A percentile compares a stretch with the other conserved stretches of the same genome.
These are phyloP conservation scores for Cinnamomum chago DNA, from an alignment of 164 flowering plant species.

Conservation along the genomic window DNA sequence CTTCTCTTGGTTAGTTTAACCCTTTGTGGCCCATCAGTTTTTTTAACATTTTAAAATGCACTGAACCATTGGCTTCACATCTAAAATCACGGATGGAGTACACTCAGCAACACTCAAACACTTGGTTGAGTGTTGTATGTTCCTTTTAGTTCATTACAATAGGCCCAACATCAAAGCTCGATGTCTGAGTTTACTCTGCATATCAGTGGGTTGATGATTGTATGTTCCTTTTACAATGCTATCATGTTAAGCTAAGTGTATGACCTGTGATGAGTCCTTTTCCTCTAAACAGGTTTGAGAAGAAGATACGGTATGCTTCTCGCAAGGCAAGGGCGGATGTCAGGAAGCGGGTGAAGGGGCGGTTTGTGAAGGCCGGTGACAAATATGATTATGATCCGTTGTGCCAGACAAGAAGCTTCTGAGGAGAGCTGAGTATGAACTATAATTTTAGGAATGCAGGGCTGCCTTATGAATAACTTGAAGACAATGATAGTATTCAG, in stretches of 20 bases:
- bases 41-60: no score
- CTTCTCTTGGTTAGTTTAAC: no score
- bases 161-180: background rate
- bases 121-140: background rate
- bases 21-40: no score
- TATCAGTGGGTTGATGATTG: background rate
- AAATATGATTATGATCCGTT: slow-evolving; percentile 52
- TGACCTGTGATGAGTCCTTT: background rate
- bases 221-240: background rate
- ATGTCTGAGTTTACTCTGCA: background rate
- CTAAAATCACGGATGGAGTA: background rate
- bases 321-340: slow-evolving; percentile 59
- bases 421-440: slow-evolving; percentile 25
- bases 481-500: slow-evolving; percentile 15
- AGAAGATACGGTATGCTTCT: slow-evolving; percentile 54
- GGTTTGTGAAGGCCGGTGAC: slow-evolving; percentile 61
- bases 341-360: slow-evolving; percentile 56
- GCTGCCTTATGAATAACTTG: slow-evolving; percentile 9
- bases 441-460: slow-evolving; percentile 24
- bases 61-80: background rate
- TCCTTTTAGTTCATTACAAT: background rate
- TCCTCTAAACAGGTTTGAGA: slow-evolving; percentile 41
- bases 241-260: background rate
- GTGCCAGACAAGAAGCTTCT: slow-evolving; percentile 43
- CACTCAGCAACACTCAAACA: background rate